Conservation (phyloP, 23 red algal species). For the Gracilaria domingensis region DNA sequence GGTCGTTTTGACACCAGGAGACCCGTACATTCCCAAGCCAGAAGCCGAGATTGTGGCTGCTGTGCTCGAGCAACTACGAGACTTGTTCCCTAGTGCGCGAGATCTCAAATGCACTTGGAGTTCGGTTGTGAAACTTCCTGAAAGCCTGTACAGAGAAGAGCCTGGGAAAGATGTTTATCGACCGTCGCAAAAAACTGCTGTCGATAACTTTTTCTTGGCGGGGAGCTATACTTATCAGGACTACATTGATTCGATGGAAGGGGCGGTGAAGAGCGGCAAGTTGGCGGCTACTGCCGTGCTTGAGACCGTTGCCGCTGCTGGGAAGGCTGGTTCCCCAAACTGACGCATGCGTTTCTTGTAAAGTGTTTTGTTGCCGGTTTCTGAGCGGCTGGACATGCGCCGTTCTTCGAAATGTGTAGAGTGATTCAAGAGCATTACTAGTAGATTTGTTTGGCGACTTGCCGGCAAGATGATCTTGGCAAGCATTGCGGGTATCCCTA, state of each 20-base stretch:
- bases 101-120: slow-evolving; percentile 87
- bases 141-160: slow-evolving; percentile 88
- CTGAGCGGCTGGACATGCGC: too few species aligned
- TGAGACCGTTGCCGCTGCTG: slow-evolving; percentile 25
- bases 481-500: too few species aligned
- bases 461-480: too few species aligned
- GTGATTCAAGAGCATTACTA: too few species aligned
- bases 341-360: background rate
- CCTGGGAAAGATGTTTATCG: slow-evolving; percentile 81
- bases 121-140: slow-evolving; percentile 85
- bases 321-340: background rate
- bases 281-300: slow-evolving; percentile 78
- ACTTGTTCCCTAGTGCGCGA: slow-evolving; percentile 79
- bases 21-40: slow-evolving; percentile 74
- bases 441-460: too few species aligned
- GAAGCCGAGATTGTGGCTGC: slow-evolving; percentile 72
- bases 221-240: slow-evolving; percentile 98
- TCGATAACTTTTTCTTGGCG: slow-evolving; percentile 89
- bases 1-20: slow-evolving; percentile 89
- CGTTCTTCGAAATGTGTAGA: too few species aligned
- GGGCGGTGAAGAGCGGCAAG: slow-evolving; percentile 89
- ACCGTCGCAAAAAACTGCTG: slow-evolving; percentile 74
- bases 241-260: slow-evolving; percentile 97
- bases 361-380: background rate
- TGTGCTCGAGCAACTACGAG: slow-evolving; percentile 68